phyloP scores from a whole-genome alignment of 768 basidiomycete species.

The Mycena vitilis region DNA sequence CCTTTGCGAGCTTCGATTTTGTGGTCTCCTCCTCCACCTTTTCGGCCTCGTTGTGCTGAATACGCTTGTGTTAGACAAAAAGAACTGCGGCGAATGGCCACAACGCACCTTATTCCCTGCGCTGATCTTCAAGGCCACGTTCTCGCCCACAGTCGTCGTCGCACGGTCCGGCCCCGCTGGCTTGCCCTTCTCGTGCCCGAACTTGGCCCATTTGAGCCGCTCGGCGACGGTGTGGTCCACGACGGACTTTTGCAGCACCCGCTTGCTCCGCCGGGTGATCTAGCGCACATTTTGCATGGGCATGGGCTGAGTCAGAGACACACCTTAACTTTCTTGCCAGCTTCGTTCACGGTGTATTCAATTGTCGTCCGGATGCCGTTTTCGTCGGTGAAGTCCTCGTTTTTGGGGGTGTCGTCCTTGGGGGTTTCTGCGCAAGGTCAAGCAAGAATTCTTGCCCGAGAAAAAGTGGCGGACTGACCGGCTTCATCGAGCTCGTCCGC shows the following conservation, averaged over 20 bases:
- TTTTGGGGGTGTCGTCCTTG: constrained; percentile 49
- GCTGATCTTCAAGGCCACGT: constrained; percentile 58
- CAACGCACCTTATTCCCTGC: constrained; percentile 68
- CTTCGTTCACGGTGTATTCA: constrained; percentile 88
- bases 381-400: constrained; percentile 76
- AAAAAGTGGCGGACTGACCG: constrained; percentile 11
- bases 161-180: constrained; percentile 91
- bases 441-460: too few species aligned
- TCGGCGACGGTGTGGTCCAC: constrained; percentile 97
- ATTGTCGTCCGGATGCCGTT: constrained; percentile 89
- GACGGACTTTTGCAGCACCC: constrained; percentile 87
- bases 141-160: constrained; percentile 90
- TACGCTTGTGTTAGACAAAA: too few species aligned
- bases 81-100: too few species aligned
- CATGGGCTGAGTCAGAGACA: neutral
- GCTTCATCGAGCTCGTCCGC: constrained; percentile 49
- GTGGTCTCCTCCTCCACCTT: constrained; percentile 68
- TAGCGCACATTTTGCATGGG: constrained; percentile 46
- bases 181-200: constrained; percentile 91
- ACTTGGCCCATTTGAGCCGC: constrained; percentile 93
- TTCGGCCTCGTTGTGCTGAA: constrained; percentile 61
- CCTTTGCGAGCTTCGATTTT: constrained; percentile 74
- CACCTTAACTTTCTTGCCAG: constrained; percentile 96
- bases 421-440: too few species aligned
- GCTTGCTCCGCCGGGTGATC: constrained; percentile 89